phyloP scores from a whole-genome alignment of 805 yeast genomes.

The Zygoascus bituminiphila region DNA sequence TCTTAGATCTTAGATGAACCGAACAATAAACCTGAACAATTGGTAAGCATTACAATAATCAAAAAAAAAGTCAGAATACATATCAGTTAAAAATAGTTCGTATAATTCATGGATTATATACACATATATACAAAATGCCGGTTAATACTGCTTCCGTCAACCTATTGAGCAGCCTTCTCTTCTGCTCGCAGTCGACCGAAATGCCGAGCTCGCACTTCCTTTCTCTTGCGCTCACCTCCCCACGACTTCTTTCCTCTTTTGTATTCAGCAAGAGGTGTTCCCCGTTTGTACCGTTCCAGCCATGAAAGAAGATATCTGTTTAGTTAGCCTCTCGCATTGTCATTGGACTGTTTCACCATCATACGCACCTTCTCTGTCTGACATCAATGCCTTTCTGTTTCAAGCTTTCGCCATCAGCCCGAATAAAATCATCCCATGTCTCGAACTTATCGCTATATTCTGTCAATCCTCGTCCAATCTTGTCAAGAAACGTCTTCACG shows the following conservation, averaged over 20 bases:
- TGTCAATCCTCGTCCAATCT: constrained; percentile 65
- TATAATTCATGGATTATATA: not conserved
- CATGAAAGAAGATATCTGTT: constrained; percentile 51
- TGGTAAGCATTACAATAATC: too few relatives aligned
- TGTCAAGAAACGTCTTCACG: constrained; percentile 60
- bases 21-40: too few relatives aligned
- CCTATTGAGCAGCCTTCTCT: constrained; percentile 5
- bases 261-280: constrained; percentile 47
- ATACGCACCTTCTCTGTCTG: constrained; percentile 42
- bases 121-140: not conserved
- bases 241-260: constrained; percentile 63
- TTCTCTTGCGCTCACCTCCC: constrained; percentile 83
- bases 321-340: not conserved
- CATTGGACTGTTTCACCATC: not conserved
- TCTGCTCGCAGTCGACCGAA: constrained; percentile 28
- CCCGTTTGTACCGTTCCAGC: constrained; percentile 56
- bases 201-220: constrained; percentile 47
- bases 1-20: too few relatives aligned
- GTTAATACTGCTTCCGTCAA: not conserved
- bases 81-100: not conserved
- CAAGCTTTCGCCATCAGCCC: constrained; percentile 44
- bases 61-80: too few relatives aligned
- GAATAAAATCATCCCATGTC: constrained; percentile 63
- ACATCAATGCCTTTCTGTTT: constrained; percentile 73
- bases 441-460: constrained; percentile 67